Base-by-base conservation (phyloP, 108 stramenopile genomes). In the Cyclotella atomus region DNA sequence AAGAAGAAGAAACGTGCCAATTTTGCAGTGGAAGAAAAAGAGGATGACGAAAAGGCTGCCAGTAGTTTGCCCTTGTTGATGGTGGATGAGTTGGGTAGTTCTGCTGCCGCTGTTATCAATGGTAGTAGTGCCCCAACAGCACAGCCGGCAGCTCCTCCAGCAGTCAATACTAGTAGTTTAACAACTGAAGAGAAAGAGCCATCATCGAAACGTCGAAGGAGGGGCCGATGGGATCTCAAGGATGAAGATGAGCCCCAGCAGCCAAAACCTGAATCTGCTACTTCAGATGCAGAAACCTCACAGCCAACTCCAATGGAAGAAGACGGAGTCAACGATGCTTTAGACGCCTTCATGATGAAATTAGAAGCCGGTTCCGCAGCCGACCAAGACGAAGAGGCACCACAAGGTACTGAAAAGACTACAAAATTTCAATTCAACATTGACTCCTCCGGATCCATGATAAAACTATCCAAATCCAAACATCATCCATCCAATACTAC, bases 321-420 rank as follows among this genome's bases (percentile, higher is more conserved):
- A 64, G 82, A 52, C 30, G 73, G 46, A 61, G 72, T 82, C 6
- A 73, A 83, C 7, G 93, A 95, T 81, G 86, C 88, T 34, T 82
- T 95, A 23, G 93, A 95, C 65, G 76, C 83, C 19, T 95, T 95
- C 79, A 95, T 95, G 93, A 86, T 89, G 57, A 87, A 88, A 63
- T 77, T 94, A 24, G 76, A 90, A 59, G 84, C 90, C 23, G 91
- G 91, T 0, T 84, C 89, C 14, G 50, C 83, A 32, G 87, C 89
- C 52, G 73, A 78, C 65, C 15, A 66, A 74, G 32, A 77, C 71
- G 38, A 71, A 50, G 24, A 41, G 19, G 29, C 52, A n/a, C n/a
- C n/a, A n/a, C n/a, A n/a, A n/a, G n/a, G n/a, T 16, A 14, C 52
- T 60, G 25, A 71, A 30, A 54, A 64, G 7, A 46, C 71, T 74